phyloP scores from a whole-genome alignment of 306 rosid genomes.

The Cicer arietinum region DNA sequence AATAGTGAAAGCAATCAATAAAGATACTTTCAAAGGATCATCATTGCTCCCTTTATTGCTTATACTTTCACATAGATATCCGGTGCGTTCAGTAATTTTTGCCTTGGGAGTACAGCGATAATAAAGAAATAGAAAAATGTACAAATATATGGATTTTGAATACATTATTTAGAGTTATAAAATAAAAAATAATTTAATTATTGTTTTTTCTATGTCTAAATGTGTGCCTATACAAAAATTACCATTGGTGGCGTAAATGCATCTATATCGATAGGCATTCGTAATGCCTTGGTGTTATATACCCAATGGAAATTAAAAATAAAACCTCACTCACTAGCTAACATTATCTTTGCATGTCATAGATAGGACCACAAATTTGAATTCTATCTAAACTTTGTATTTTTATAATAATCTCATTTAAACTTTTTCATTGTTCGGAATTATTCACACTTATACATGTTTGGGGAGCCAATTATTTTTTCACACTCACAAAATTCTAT shows the following conservation, averaged over 20 bases:
- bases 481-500: slow-evolving; percentile 25
- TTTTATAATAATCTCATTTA: not conserved
- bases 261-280: slow-evolving; percentile 30
- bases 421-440: not conserved
- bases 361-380: slow-evolving; percentile 50
- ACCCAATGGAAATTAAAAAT: not conserved
- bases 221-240: too few species aligned
- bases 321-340: slow-evolving; percentile 1
- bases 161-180: too few species aligned
- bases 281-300: slow-evolving; percentile 33
- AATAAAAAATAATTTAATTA: too few species aligned
- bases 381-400: slow-evolving; percentile 17
- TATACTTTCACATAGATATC: slow-evolving; percentile 40
- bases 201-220: too few species aligned
- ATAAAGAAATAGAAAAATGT: too few species aligned
- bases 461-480: slow-evolving; percentile 28
- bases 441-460: slow-evolving; percentile 42
- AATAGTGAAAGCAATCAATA: slow-evolving; percentile 46
- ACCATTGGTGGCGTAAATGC: not conserved
- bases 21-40: slow-evolving; percentile 54
- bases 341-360: slow-evolving; percentile 33
- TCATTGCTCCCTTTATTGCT: slow-evolving; percentile 55
- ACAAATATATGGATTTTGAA: too few species aligned
- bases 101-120: too few species aligned
- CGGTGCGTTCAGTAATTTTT: not conserved